Percentiles rank a stretch among this genome's conserved stretches.
These are phyloP conservation scores for Wickerhamomyces strasburgensis DNA, from an alignment of 805 yeast species.

Conservation along the genomic window DNA sequence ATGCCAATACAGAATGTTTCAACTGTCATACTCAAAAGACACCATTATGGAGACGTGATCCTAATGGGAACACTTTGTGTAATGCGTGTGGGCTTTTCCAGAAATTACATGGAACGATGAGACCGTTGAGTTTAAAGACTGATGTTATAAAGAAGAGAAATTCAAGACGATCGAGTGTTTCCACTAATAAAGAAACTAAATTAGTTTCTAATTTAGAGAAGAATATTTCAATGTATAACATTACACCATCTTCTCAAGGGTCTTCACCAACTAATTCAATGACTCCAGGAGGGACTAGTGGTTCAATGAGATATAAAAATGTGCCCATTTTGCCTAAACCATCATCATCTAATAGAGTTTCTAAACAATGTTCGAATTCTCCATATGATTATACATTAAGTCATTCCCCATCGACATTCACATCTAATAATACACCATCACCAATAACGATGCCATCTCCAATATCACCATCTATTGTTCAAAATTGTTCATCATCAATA, in stretches of 20 bases:
- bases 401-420: conserved; percentile 17
- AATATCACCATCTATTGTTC: conserved; percentile 19
- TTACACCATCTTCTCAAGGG: conserved; percentile 21
- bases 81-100: conserved; percentile 93
- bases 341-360: conserved; percentile 4
- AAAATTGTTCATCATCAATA: conserved; percentile 14
- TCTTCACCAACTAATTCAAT: conserved; percentile 17
- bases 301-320: conserved; percentile 19
- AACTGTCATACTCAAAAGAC: conserved; percentile 89
- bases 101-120: conserved; percentile 86
- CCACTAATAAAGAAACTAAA: conserved; percentile 12
- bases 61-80: conserved; percentile 86
- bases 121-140: conserved; percentile 85
- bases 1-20: conserved; percentile 48
- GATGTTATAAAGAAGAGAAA: conserved; percentile 84
- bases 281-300: conserved; percentile 7
- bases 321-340: conserved; percentile 28
- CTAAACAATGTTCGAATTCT: conserved; percentile 12
- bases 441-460: conserved; percentile 25
- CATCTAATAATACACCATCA: conserved; percentile 22
- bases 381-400: conserved; percentile 15
- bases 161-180: conserved; percentile 25
- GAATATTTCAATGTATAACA: conserved; percentile 16
- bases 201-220: conserved; percentile 19
- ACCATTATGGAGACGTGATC: conserved; percentile 90